A percentile compares a stretch with the other conserved stretches of the same genome.
Evolutionary conservation across 2,329 filamentous ascomycete species (phyloP).

Genomic region (Talaromyces sp.): DNA sequence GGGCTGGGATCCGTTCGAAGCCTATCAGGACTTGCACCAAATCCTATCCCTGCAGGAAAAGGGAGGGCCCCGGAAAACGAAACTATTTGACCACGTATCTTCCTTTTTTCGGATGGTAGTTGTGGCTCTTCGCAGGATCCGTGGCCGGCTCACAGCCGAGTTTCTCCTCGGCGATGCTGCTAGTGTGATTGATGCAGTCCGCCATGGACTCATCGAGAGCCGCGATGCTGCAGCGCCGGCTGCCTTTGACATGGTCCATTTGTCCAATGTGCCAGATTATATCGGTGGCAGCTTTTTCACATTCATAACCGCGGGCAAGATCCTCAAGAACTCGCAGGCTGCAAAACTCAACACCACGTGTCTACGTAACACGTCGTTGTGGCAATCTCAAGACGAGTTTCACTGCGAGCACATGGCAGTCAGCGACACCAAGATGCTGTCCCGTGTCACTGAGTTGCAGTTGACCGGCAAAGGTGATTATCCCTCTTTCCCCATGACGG

Average conservation of each 20-base stretch:
- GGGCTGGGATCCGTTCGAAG: constrained; percentile 4
- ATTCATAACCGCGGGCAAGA: constrained; percentile 3
- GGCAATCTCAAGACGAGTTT: not conserved
- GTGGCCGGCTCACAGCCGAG: constrained; percentile 6
- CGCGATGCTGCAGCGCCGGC: not conserved
- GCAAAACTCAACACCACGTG: constrained; percentile 5
- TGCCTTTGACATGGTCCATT: constrained; percentile 9
- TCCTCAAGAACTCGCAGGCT: constrained; percentile 1
- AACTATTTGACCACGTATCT: constrained; percentile 8
- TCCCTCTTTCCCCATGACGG: not conserved
- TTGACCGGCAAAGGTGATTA: not conserved
- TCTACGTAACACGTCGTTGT: not conserved
- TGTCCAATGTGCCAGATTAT: constrained; percentile 2
- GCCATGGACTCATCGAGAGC: not conserved
- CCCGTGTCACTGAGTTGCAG: constrained; percentile 6
- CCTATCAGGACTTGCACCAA: constrained; percentile 1
- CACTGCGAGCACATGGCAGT: not conserved
- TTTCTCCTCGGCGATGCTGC: constrained; percentile 1
- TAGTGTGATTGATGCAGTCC: constrained; percentile 4
- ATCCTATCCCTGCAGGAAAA: constrained; percentile 9
- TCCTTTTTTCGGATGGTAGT: constrained; percentile 11
- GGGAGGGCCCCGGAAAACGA: constrained; percentile 8
- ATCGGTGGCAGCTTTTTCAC: constrained; percentile 2
- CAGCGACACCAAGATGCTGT: constrained; percentile 1
- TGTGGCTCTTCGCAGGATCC: constrained; percentile 7